Base-by-base conservation (phyloP, 2,329 filamentous ascomycete species). In the Blastomyces parvus region DNA sequence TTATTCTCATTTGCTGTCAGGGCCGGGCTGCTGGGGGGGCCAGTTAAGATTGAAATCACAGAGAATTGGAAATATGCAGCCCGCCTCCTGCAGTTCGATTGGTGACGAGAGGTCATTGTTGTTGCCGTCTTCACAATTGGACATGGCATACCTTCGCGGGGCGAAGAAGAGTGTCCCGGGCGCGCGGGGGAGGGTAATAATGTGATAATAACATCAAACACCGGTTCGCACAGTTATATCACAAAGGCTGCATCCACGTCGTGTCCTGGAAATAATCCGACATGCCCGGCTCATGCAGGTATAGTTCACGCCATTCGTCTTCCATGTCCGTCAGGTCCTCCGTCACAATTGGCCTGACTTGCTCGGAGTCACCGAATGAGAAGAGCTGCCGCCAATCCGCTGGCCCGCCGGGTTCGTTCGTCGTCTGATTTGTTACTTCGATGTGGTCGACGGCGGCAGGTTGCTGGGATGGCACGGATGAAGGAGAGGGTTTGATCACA, bases 291-390 rank as follows among this genome's bases (percentile, higher is more conserved):
- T 78, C 76, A 64, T 77, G 75, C 71, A 75, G 74, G 62, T 78
- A 78, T 9, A 78, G 73, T 64, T 78, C 75, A n/a, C 76, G 73
- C 76, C 76, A 78, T 67, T 78, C 76, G 50, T 78, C 74, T 66
- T 78, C 76, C 62, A 78, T 69, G 58, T 78, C 75, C 5, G 74
- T 72, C 3, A 77, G 66, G 25, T 74, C 73, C 59, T 77, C 76
- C 56, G 74, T 69, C 6, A 72, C 69, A 66, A 76, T 72, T 2
- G 75, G 73, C 6, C 72, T 70, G 2, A 74, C 71, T 33, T 75
- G 71, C 17, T 76, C 75, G 19, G 73, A 66, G 63, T 76, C 76
- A 3, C 71, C 71, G 56, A 77, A 77, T 14, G 76, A 73, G 63
- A 78, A 78, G 5, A 78, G 67, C 64, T 77, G 75, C 40, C 74